Percentiles rank a stretch among this genome's conserved stretches.
These are phyloP conservation scores for Pyronema omphalodes DNA, from an alignment of 495 filamentous ascomycete species.

Conservation along the genomic window DNA sequence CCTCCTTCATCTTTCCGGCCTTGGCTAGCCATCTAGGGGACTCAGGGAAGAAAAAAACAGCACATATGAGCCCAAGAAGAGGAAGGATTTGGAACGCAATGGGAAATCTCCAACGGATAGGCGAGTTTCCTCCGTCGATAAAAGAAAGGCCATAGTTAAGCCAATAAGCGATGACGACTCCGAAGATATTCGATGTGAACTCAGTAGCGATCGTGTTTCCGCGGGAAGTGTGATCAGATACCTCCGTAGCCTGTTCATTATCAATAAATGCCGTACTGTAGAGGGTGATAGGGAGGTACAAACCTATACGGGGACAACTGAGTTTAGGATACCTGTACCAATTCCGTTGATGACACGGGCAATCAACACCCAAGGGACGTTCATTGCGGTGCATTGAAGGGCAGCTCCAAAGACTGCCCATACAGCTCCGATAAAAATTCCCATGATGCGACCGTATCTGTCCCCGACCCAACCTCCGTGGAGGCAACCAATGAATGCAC, in stretches of 20 bases:
- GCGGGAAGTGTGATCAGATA: slow-evolving; percentile 45
- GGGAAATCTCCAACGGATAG: slow-evolving; percentile 49
- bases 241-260: slow-evolving; percentile 37
- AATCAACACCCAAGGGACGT: slow-evolving; percentile 51
- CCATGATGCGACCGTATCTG: slow-evolving; percentile 41
- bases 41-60: slow-evolving; percentile 46
- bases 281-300: background rate
- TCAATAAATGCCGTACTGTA: background rate
- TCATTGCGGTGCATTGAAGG: slow-evolving; percentile 44
- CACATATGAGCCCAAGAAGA: slow-evolving; percentile 34
- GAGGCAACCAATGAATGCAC: slow-evolving; percentile 34
- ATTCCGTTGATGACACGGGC: slow-evolving; percentile 48
- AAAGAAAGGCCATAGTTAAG: slow-evolving; percentile 42
- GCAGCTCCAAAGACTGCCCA: slow-evolving; percentile 42
- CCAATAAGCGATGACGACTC: slow-evolving; percentile 57
- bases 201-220: slow-evolving; percentile 56
- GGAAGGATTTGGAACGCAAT: slow-evolving; percentile 55
- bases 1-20: slow-evolving; percentile 42
- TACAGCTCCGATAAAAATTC: slow-evolving; percentile 36
- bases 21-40: slow-evolving; percentile 49
- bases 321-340: slow-evolving; percentile 56
- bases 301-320: slow-evolving; percentile 48
- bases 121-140: slow-evolving; percentile 35
- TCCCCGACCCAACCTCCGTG: slow-evolving; percentile 45
- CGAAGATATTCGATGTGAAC: slow-evolving; percentile 56